These are phyloP conservation scores for Zizania palustris DNA, from an alignment of 202 grass and related monocot genomes.

Conservation along the genomic window DNA sequence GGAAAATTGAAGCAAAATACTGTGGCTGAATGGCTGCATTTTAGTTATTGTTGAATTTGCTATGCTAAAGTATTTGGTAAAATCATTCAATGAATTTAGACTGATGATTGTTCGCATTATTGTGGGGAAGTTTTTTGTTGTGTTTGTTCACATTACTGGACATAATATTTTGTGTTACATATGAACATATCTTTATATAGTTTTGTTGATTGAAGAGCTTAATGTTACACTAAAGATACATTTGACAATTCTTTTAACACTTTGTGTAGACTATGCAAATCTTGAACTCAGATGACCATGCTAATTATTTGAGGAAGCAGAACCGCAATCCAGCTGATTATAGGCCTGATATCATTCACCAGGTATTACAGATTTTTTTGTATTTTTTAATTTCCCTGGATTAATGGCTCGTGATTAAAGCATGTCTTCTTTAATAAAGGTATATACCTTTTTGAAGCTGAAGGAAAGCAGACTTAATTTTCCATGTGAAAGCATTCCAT, in stretches of 20 bases:
- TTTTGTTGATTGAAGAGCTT: neutral
- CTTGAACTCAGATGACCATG: slow-evolving; percentile 88
- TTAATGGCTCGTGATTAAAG: slow-evolving; percentile 14
- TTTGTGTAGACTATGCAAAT: slow-evolving; percentile 78
- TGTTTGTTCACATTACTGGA: too few relatives aligned
- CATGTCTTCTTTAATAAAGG: neutral
- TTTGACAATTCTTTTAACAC: slow-evolving; percentile 23
- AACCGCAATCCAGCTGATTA: slow-evolving; percentile 89
- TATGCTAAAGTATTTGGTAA: neutral
- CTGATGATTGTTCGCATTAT: too few relatives aligned
- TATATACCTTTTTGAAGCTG: neutral
- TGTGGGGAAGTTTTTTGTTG: too few relatives aligned
- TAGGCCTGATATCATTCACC: slow-evolving; percentile 93
- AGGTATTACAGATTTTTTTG: slow-evolving; percentile 55
- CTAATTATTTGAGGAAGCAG: slow-evolving; percentile 91
- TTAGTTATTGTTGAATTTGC: neutral
- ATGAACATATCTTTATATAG: neutral
- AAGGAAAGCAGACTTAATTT: neutral
- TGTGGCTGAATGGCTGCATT: neutral
- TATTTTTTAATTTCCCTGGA: neutral
- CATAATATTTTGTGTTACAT: neutral
- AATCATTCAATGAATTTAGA: neutral
- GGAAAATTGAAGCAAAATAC: neutral
- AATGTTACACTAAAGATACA: neutral
- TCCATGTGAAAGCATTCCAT: neutral